A percentile compares a stretch with the other conserved stretches of the same genome.
Evolutionary conservation across 2,329 filamentous ascomycete species (phyloP).

Genomic region (Colletotrichum sp.): DNA sequence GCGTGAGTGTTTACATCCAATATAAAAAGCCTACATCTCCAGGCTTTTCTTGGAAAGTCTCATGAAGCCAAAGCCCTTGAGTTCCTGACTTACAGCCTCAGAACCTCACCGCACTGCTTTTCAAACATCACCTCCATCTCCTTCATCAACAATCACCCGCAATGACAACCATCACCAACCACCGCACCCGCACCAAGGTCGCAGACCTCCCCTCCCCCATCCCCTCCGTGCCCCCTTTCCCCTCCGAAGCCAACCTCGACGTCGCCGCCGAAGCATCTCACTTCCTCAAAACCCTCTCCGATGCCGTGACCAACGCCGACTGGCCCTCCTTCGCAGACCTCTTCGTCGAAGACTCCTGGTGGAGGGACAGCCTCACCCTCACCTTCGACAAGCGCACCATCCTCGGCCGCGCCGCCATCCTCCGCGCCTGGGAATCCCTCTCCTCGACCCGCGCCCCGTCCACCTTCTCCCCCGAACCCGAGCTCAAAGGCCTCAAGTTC

Average conservation of each 20-base stretch:
- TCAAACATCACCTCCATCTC: neutral
- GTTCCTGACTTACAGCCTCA: neutral
- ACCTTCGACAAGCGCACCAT: constrained; percentile 21
- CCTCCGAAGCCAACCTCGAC: neutral
- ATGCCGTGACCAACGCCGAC: neutral
- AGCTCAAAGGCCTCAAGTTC: neutral
- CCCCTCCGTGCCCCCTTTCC: neutral
- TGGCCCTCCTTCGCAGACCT: constrained; percentile 5
- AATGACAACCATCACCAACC: neutral
- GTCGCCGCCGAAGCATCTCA: neutral
- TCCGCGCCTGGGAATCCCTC: neutral
- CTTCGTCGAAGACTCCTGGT: neutral
- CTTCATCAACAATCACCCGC: neutral
- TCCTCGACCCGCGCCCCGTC: neutral
- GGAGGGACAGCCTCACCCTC: constrained; percentile 10
- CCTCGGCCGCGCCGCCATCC: neutral
- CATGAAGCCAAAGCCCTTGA: neutral
- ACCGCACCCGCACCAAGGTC: neutral
- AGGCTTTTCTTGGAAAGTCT: neutral
- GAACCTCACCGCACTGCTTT: neutral
- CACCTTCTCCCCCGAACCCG: neutral
- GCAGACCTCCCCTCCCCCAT: neutral
- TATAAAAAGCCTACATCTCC: neutral
- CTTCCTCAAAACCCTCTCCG: neutral
- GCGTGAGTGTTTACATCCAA: neutral